Conservation (phyloP, 352 stramenopile species). For the Thraustochytrium striatum region DNA sequence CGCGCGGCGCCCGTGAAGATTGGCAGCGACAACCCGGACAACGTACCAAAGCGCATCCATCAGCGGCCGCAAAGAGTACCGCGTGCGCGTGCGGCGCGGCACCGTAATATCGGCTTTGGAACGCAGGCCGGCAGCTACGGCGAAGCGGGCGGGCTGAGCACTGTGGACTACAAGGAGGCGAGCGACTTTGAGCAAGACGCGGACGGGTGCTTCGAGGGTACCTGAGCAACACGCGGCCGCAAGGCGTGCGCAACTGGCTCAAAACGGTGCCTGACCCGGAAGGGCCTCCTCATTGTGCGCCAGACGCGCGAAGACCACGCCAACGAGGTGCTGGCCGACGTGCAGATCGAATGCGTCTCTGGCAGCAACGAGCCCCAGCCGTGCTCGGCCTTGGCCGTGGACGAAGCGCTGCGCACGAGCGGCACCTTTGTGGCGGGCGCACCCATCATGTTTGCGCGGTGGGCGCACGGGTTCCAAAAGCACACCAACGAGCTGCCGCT, state of each 20-base stretch:
- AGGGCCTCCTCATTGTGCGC: slow-evolving; percentile 27
- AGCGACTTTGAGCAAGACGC: slow-evolving; percentile 48
- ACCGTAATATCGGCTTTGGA: slow-evolving; percentile 39
- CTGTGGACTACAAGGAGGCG: slow-evolving; percentile 36
- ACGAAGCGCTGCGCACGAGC: slow-evolving; percentile 6
- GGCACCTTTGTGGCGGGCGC: slow-evolving; percentile 43
- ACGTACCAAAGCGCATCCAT: slow-evolving; percentile 5
- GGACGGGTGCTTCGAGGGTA: slow-evolving; percentile 46
- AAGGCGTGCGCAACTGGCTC: slow-evolving; percentile 44
- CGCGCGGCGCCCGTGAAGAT: slow-evolving; percentile 18
- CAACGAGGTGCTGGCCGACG: slow-evolving; percentile 35
- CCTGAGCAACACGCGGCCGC: slow-evolving; percentile 1
- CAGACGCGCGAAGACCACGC: slow-evolving; percentile 43
- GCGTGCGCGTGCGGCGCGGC: background rate
- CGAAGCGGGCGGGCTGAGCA: slow-evolving; percentile 26
- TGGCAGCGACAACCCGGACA: slow-evolving; percentile 45
- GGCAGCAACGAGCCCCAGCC: background rate
- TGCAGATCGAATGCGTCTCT: slow-evolving; percentile 35
- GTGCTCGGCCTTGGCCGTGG: background rate
- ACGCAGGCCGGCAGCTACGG: slow-evolving; percentile 41
- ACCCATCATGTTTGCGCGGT: slow-evolving; percentile 40
- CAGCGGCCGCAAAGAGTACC: no score
- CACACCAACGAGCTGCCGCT: slow-evolving; percentile 45
- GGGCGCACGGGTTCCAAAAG: slow-evolving; percentile 44
- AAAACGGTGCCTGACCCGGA: slow-evolving; percentile 18